Percentiles rank a stretch among this genome's conserved stretches.
phyloP scores from a whole-genome alignment of 2,329 filamentous ascomycete genomes.

The Colletotrichum lentis region DNA sequence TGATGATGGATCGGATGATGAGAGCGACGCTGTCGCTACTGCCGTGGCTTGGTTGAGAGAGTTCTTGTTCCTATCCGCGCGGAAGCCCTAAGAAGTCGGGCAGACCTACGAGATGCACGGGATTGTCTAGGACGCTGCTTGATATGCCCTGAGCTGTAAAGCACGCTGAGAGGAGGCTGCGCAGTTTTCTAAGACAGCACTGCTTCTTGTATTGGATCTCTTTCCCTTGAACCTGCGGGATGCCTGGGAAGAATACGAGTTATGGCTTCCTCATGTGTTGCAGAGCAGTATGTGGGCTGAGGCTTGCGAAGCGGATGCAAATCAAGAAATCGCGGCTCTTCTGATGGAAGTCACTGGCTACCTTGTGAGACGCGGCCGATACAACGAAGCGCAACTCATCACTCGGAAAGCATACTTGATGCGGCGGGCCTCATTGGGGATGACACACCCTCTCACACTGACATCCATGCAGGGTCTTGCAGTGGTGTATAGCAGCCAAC shows the following conservation, averaged over 20 bases:
- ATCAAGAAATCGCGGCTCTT: background rate
- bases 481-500: no score
- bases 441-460: background rate
- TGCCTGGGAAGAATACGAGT: background rate
- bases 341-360: accelerated
- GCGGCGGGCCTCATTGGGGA: background rate
- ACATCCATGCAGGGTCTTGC: no score
- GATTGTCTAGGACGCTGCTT: background rate
- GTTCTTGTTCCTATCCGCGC: background rate
- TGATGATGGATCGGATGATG: background rate
- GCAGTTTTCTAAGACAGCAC: background rate
- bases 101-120: background rate
- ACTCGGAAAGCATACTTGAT: background rate
- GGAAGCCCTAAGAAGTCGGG: background rate
- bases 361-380: background rate
- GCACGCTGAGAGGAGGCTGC: background rate
- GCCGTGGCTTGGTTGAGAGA: background rate
- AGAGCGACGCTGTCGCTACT: background rate
- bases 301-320: background rate
- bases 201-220: background rate
- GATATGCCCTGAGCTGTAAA: background rate
- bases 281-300: background rate
- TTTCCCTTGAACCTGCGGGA: background rate
- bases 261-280: background rate
- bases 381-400: background rate